Percentiles rank a stretch among this genome's conserved stretches.
These are phyloP conservation scores for Irpex rosettiformis DNA, from an alignment of 1,284 basidiomycete species.

Conservation along the genomic window DNA sequence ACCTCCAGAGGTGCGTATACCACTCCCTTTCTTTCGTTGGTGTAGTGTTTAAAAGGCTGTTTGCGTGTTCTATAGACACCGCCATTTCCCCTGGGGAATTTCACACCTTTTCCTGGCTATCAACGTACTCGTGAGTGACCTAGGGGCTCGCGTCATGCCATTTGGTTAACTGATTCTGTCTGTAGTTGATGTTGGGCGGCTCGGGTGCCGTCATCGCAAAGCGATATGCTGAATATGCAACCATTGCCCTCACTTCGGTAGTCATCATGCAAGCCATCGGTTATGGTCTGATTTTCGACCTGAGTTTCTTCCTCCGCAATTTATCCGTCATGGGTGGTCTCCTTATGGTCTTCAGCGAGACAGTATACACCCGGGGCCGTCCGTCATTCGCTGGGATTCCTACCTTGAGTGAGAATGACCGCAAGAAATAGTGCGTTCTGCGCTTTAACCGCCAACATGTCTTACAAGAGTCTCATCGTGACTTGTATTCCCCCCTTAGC, in stretches of 20 bases:
- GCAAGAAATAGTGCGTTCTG: slow-evolving; percentile 89
- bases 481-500: slow-evolving; percentile 36
- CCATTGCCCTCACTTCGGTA: slow-evolving; percentile 86
- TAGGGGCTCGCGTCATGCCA: background rate
- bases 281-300: slow-evolving; percentile 61
- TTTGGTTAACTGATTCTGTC: background rate
- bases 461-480: slow-evolving; percentile 8
- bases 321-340: slow-evolving; percentile 43
- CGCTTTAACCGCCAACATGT: background rate
- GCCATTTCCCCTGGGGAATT: slow-evolving; percentile 92
- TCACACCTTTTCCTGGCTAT: slow-evolving; percentile 90
- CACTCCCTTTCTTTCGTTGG: slow-evolving; percentile 3
- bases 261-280: slow-evolving; percentile 86
- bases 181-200: slow-evolving; percentile 83
- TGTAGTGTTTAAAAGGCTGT: slow-evolving; percentile 2
- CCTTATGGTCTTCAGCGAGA: slow-evolving; percentile 97
- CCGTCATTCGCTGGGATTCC: slow-evolving; percentile 92
- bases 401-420: slow-evolving; percentile 88
- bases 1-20: slow-evolving; percentile 78
- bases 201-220: slow-evolving; percentile 90
- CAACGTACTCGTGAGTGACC: slow-evolving; percentile 83
- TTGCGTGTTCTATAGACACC: slow-evolving; percentile 55
- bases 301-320: slow-evolving; percentile 94
- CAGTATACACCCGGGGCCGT: slow-evolving; percentile 77
- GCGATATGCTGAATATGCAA: slow-evolving; percentile 81